These are phyloP conservation scores for Clavispora carvajalis DNA, from an alignment of 805 yeast species.

Conservation along the genomic window DNA sequence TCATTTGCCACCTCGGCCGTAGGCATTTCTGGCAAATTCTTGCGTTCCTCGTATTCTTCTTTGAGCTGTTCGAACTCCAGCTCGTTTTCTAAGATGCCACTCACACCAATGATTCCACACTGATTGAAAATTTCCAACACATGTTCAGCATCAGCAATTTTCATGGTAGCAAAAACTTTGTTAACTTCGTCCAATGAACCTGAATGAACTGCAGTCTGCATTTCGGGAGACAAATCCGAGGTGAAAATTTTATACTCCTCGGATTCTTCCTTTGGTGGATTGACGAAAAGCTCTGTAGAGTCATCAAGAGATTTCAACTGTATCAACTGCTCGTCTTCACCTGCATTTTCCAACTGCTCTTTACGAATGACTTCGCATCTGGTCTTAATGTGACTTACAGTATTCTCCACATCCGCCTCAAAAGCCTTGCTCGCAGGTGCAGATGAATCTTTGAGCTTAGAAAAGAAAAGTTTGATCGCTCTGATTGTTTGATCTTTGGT, in stretches of 20 bases:
- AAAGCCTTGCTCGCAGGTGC: conserved; percentile 69
- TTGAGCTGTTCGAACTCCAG: conserved; percentile 55
- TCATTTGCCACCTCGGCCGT: not conserved
- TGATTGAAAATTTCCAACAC: conserved; percentile 70
- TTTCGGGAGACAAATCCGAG: conserved; percentile 47
- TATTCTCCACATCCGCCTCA: conserved; percentile 64
- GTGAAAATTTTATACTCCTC: conserved; percentile 53
- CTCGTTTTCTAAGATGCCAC: conserved; percentile 69
- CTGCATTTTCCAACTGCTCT: conserved; percentile 37
- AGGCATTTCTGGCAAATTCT: not conserved
- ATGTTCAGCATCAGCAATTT: conserved; percentile 73
- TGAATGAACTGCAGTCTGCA: conserved; percentile 75
- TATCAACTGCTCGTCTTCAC: conserved; percentile 66
- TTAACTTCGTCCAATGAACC: conserved; percentile 73
- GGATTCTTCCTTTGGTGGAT: conserved; percentile 56
- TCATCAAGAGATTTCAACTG: conserved; percentile 89
- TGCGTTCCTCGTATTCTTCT: conserved; percentile 38
- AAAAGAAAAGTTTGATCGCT: conserved; percentile 61
- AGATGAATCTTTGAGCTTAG: conserved; percentile 47
- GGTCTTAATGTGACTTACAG: conserved; percentile 65
- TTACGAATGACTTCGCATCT: conserved; percentile 66
- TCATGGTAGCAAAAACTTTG: conserved; percentile 68
- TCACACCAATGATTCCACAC: conserved; percentile 79
- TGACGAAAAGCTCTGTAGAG: conserved; percentile 64
- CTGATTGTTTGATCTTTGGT: conserved; percentile 27